Evolutionary conservation across 208 protist species (phyloP).

Genomic region (Crithidia brevicula): DNA sequence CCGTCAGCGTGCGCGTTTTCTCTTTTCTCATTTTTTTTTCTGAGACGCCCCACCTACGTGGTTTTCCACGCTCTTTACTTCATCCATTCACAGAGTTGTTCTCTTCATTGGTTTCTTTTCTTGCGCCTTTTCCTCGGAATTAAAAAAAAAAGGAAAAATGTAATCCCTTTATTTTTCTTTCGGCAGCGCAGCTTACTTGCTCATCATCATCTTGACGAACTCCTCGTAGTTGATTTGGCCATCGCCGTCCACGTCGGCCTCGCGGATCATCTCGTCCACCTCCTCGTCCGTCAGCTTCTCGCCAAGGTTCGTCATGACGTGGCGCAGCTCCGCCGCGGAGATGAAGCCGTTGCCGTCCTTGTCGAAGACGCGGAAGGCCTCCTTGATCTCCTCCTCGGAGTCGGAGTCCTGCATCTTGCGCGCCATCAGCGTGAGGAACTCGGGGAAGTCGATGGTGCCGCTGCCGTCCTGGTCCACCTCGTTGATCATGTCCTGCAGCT

Average conservation of each 20-base stretch:
- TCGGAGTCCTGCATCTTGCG: slow-evolving; percentile 93
- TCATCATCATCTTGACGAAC: slow-evolving; percentile 90
- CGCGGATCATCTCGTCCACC: slow-evolving; percentile 91
- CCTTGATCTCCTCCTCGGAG: slow-evolving; percentile 95
- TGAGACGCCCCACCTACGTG: no score
- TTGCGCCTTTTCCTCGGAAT: background rate
- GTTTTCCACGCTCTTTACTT: no score
- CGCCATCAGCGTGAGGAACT: slow-evolving; percentile 90
- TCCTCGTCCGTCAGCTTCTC: slow-evolving; percentile 95
- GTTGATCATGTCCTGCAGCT: slow-evolving; percentile 98
- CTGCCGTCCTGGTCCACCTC: slow-evolving; percentile 96
- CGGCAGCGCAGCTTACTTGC: slow-evolving; percentile 37
- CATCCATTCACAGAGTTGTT: no score
- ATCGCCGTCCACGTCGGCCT: slow-evolving; percentile 86
- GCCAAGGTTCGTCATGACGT: slow-evolving; percentile 95
- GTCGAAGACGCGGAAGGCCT: slow-evolving; percentile 96
- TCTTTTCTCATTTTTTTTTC: no score
- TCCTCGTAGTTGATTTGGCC: slow-evolving; percentile 89
- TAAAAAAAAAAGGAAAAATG: slow-evolving; percentile 15
- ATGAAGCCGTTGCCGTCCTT: slow-evolving; percentile 95
- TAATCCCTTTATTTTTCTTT: slow-evolving; percentile 10
- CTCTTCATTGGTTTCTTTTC: background rate
- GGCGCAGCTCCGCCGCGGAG: slow-evolving; percentile 93
- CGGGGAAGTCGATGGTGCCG: slow-evolving; percentile 97
- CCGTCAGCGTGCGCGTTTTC: no score